Percentiles rank a stretch among this genome's conserved stretches.
These are phyloP conservation scores for Diaporthe longicolla DNA, from an alignment of 2,329 filamentous ascomycete species.

Conservation along the genomic window DNA sequence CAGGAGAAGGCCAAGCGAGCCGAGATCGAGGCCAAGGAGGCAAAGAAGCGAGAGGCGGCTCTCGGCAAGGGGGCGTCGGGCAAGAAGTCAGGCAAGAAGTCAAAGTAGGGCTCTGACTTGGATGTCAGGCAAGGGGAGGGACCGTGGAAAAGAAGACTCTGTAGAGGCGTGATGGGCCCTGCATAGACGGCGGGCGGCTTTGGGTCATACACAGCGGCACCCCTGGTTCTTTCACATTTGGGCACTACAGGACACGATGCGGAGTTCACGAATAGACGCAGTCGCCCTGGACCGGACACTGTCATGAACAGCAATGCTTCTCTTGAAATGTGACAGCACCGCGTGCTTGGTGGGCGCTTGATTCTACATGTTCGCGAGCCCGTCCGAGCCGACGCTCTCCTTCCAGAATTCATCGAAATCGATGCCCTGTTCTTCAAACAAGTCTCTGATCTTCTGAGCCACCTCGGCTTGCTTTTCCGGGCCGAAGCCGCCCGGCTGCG, in stretches of 20 bases:
- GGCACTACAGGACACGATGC: conserved; percentile 12
- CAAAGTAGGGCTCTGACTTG: conserved; percentile 20
- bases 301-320: neutral
- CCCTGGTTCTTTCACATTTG: neutral
- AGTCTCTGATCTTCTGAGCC: conserved; percentile 79
- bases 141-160: neutral
- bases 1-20: conserved; percentile 62
- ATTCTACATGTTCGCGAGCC: conserved; percentile 49
- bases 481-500: conserved; percentile 83
- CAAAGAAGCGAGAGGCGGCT: conserved; percentile 68
- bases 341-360: neutral
- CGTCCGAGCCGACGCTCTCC: conserved; percentile 67
- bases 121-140: neutral
- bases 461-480: conserved; percentile 79
- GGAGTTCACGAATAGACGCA: neutral
- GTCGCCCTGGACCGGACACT: neutral
- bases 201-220: conserved; percentile 26
- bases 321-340: neutral
- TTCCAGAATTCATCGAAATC: conserved; percentile 87
- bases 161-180: neutral
- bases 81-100: conserved; percentile 63
- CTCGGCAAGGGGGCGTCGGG: conserved; percentile 53
- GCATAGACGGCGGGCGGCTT: conserved; percentile 15
- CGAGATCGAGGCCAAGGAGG: conserved; percentile 69
- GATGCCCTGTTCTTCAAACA: conserved; percentile 82